A percentile compares a stretch with the other conserved stretches of the same genome.
Conservation (phyloP, 164 flowering plant genomes). For the Saururus chinensis region DNA sequence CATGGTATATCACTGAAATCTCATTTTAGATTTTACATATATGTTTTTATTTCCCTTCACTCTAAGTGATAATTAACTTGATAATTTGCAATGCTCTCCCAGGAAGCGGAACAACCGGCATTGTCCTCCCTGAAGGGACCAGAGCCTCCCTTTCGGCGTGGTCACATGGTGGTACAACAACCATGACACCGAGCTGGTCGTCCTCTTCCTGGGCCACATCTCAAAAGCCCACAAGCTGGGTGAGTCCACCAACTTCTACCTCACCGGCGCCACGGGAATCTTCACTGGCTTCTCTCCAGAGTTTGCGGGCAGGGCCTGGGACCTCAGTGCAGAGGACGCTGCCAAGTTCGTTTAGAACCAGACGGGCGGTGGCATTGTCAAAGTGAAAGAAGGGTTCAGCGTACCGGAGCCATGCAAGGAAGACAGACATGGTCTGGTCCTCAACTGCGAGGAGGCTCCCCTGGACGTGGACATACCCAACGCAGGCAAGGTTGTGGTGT, state of each 20-base stretch:
- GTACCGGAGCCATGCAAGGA: constrained; percentile 35
- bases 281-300: constrained; percentile 75
- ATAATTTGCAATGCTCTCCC: no score
- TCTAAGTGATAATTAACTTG: no score
- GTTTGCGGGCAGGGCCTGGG: constrained; percentile 71
- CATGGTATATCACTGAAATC: not conserved
- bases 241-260: constrained; percentile 52
- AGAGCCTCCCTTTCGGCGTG: constrained; percentile 72
- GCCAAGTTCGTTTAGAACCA: constrained; percentile 52
- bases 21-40: not conserved
- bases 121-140: no score
- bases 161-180: constrained; percentile 84
- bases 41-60: constrained; percentile 26
- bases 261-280: constrained; percentile 58
- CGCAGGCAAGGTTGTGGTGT: constrained; percentile 64
- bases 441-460: constrained; percentile 75
- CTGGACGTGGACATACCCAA: constrained; percentile 59
- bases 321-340: constrained; percentile 35
- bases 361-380: constrained; percentile 38
- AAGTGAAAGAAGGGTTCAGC: no score
- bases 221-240: constrained; percentile 62
- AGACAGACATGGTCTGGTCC: constrained; percentile 45
- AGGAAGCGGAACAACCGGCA: no score
- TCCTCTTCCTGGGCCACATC: constrained; percentile 74
- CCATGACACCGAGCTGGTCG: constrained; percentile 53